A percentile compares a stretch with the other conserved stretches of the same genome.
These are phyloP conservation scores for Chloris gayana DNA, from an alignment of 176 grass and related monocot species.

Conservation along the genomic window DNA sequence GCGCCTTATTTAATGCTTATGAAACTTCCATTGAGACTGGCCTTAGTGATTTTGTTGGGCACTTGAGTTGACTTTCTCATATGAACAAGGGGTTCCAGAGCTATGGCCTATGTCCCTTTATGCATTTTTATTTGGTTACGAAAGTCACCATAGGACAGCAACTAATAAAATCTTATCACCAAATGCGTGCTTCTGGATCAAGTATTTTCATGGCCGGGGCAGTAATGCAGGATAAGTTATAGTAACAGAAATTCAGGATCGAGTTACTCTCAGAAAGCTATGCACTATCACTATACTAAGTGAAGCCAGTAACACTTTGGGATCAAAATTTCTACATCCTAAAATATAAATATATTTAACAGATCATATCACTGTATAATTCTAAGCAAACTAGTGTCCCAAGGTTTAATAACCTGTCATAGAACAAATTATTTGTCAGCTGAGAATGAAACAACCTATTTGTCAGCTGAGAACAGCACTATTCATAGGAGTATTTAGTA, in stretches of 20 bases:
- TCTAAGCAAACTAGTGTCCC: neutral
- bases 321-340: neutral
- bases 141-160: neutral
- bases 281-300: neutral
- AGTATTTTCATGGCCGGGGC: slow-evolving; percentile 16
- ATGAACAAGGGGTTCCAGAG: neutral
- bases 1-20: too few relatives aligned
- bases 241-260: neutral
- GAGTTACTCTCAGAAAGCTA: slow-evolving; percentile 21
- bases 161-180: neutral
- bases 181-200: neutral
- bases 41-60: neutral
- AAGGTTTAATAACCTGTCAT: neutral
- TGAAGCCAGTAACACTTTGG: neutral
- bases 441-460: slow-evolving; percentile 2
- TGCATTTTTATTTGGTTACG: slow-evolving; percentile 20
- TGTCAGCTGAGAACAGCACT: neutral
- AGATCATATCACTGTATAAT: neutral
- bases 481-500: slow-evolving; percentile 21
- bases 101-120: neutral
- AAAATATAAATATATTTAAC: neutral
- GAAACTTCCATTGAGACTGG: too few relatives aligned
- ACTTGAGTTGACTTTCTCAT: slow-evolving; percentile 8
- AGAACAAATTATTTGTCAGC: slow-evolving; percentile 8
- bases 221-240: neutral